Conservation (phyloP, 163 green algal species). For the Chloromonas sp. region DNA sequence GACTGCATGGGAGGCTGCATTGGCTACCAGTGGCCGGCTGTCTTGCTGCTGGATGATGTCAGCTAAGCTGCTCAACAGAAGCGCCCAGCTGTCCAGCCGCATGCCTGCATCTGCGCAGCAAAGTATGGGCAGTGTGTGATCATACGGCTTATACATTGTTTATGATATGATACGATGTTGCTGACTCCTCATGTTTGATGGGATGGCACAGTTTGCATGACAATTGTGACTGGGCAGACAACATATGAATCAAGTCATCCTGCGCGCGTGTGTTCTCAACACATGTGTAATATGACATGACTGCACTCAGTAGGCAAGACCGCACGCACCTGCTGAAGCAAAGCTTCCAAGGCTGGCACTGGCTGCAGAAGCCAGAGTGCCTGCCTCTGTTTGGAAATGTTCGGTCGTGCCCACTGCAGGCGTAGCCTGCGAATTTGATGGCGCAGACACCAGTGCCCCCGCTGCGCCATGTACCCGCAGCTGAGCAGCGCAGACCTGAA, state of each 20-base stretch:
- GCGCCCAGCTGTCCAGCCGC: conserved; percentile 39
- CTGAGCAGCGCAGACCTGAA: conserved; percentile 21
- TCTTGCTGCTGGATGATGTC: conserved; percentile 51
- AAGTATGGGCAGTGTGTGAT: background rate
- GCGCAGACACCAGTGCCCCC: background rate
- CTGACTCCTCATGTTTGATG: background rate
- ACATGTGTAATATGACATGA: background rate
- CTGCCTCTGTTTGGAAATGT: background rate
- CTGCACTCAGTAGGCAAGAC: background rate
- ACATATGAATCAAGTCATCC: too few relatives aligned
- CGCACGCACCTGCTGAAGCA: background rate
- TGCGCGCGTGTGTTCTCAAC: background rate
- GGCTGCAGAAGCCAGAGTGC: background rate
- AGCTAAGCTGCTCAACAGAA: conserved; percentile 50
- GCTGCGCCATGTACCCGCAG: background rate
- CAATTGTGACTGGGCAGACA: background rate
- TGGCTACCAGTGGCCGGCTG: conserved; percentile 34
- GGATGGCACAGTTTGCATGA: background rate
- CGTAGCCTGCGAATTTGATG: too few relatives aligned
- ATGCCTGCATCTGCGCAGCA: background rate
- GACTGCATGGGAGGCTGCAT: conserved; percentile 22
- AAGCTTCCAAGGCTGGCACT: background rate
- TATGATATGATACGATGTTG: background rate
- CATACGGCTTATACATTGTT: background rate
- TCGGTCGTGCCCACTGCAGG: background rate